Conservation (phyloP, 2,329 filamentous ascomycete genomes). For the Cladosporium sp. region DNA sequence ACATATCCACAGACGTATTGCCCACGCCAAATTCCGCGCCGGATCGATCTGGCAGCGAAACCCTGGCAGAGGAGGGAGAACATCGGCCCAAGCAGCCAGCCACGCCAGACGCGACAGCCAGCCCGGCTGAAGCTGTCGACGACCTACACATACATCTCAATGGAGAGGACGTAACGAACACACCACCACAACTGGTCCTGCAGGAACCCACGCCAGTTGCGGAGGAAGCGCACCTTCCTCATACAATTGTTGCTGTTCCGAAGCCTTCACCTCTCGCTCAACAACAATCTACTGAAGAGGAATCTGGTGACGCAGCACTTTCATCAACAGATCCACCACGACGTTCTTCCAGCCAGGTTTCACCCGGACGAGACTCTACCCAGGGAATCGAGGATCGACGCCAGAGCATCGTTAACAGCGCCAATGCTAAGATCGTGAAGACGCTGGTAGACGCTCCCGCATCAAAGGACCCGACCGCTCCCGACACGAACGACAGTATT, state of each 20-base stretch:
- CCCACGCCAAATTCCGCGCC: background rate
- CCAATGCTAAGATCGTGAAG: conserved; percentile 45
- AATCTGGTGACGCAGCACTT: background rate
- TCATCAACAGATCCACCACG: background rate
- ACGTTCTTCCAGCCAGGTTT: conserved; percentile 9
- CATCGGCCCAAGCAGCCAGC: background rate
- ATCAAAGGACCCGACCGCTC: conserved; percentile 17
- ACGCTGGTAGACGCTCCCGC: conserved; percentile 50
- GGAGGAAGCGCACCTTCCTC: background rate
- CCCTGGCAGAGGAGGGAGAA: conserved; percentile 8
- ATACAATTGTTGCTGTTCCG: background rate
- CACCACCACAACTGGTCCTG: conserved; percentile 21
- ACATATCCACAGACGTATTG: background rate
- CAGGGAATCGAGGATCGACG: conserved; percentile 21
- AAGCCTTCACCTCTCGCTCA: background rate
- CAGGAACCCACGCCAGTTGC: conserved; percentile 26
- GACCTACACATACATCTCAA: background rate
- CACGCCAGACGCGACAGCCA: background rate
- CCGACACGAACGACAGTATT: conserved; percentile 29
- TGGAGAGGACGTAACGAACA: conserved; percentile 3
- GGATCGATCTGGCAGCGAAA: conserved; percentile 13
- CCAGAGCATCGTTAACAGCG: conserved; percentile 36
- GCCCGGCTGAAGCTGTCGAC: background rate
- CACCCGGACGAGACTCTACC: background rate
- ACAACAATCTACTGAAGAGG: background rate